phyloP scores from a whole-genome alignment of 371 early-diverging fungal species.

The Saksenaea oblongispora region DNA sequence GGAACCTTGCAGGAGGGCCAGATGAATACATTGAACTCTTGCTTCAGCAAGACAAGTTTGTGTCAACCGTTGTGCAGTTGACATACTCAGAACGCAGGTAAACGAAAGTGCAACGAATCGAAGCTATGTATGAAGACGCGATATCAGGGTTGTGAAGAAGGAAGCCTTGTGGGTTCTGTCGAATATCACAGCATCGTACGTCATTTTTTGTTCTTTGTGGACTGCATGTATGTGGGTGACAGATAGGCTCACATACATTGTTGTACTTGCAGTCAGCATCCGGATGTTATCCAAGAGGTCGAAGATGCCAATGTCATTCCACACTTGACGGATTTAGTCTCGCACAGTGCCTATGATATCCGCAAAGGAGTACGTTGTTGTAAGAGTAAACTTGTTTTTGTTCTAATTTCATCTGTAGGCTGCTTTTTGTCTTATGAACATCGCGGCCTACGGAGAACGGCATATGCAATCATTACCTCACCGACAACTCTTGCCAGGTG shows the following conservation, averaged over 20 bases:
- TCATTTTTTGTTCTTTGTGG: conserved; percentile 9
- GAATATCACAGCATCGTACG: conserved; percentile 68
- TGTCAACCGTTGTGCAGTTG: conserved; percentile 48
- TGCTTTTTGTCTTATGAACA: conserved; percentile 52
- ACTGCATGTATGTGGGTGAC: conserved; percentile 5
- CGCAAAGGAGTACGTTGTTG: conserved; percentile 58
- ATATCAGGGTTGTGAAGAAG: conserved; percentile 63
- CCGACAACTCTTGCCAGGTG: conserved; percentile 50
- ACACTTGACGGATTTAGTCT: conserved; percentile 47
- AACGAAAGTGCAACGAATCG: neutral
- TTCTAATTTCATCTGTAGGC: conserved; percentile 34
- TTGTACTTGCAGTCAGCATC: conserved; percentile 9
- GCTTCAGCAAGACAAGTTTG: conserved; percentile 49
- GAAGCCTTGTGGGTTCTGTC: conserved; percentile 77
- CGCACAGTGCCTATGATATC: conserved; percentile 61
- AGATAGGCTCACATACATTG: neutral
- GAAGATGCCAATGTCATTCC: conserved; percentile 54
- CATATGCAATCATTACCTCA: conserved; percentile 47
- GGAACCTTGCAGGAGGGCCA: conserved; percentile 68
- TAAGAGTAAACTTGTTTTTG: neutral
- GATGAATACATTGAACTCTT: conserved; percentile 59
- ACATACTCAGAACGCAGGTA: conserved; percentile 62
- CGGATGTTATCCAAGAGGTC: conserved; percentile 48
- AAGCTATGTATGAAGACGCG: neutral
- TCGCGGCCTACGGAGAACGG: conserved; percentile 53